Conservation (phyloP, 768 basidiomycete genomes). For the Gloeostereum incarnatum region DNA sequence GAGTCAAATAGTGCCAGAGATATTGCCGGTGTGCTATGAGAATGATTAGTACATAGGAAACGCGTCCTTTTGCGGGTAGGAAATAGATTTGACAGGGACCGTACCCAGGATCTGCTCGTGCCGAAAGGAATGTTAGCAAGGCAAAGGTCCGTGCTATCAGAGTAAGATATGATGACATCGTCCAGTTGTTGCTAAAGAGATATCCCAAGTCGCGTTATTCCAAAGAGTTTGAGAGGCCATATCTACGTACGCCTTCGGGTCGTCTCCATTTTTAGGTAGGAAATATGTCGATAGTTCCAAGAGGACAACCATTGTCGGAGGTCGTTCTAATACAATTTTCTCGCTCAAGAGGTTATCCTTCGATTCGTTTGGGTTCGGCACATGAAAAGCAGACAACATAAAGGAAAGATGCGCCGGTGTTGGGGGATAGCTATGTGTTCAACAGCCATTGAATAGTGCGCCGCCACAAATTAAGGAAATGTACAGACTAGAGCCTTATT, state of each 20-base stretch:
- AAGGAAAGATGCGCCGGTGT: constrained; percentile 46
- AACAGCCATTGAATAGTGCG: constrained; percentile 1
- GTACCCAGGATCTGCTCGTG: constrained; percentile 7
- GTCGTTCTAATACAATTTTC: neutral
- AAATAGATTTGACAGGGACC: constrained; percentile 11
- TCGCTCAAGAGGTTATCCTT: neutral
- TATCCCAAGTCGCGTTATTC: constrained; percentile 1
- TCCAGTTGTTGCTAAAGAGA: constrained; percentile 13
- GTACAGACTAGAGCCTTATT: constrained; percentile 47
- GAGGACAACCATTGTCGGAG: constrained; percentile 48
- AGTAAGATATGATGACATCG: constrained; percentile 42
- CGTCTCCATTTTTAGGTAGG: constrained; percentile 12
- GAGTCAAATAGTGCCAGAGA: constrained; percentile 55
- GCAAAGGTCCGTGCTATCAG: constrained; percentile 39
- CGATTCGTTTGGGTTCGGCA: constrained; percentile 10
- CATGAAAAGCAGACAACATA: constrained; percentile 39
- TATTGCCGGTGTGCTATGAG: constrained; percentile 13
- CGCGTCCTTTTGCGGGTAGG: constrained; percentile 1
- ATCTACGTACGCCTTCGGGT: constrained; percentile 10
- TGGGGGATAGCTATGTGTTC: constrained; percentile 48
- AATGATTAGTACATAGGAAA: constrained; percentile 10
- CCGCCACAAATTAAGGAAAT: constrained; percentile 2
- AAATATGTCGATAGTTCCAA: constrained; percentile 56
- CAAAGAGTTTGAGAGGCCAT: constrained; percentile 5
- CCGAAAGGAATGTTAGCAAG: constrained; percentile 25